Evolutionary conservation across 2,329 filamentous ascomycete genomes (phyloP).

Genomic region (Helicocarpus griseus): DNA sequence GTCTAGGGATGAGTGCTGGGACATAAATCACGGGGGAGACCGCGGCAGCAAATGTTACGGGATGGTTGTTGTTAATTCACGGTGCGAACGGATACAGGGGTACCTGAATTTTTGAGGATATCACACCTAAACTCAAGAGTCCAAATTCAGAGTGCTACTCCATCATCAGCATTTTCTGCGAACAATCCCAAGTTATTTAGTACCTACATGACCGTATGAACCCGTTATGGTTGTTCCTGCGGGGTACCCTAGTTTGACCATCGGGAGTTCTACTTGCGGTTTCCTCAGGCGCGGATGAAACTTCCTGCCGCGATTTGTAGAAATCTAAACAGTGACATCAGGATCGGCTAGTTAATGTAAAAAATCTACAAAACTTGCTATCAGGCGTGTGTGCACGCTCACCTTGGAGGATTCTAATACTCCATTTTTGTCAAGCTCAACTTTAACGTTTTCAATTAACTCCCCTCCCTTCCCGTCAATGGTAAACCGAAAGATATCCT

Average conservation of each 20-base stretch:
- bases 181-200: not conserved
- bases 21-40: too few species aligned
- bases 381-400: not conserved
- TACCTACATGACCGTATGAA: not conserved
- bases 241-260: not conserved
- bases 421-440: not conserved
- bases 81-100: too few species aligned
- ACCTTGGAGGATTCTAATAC: not conserved
- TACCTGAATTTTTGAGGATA: not conserved
- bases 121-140: not conserved
- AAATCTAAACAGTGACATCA: not conserved
- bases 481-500: not conserved
- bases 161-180: not conserved
- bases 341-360: not conserved
- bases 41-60: too few species aligned
- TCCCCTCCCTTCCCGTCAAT: not conserved
- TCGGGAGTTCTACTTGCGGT: not conserved
- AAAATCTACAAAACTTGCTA: too few species aligned
- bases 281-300: not conserved
- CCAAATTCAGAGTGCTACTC: not conserved
- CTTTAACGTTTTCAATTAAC: not conserved
- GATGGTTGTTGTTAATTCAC: too few species aligned
- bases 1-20: too few species aligned
- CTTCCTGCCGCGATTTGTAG: not conserved
- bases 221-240: not conserved